Evolutionary conservation across 2,329 filamentous ascomycete species (phyloP), one percentile per base, ranked within the genome.

Genomic region (Aspergillus ochraceoroseus): DNA sequence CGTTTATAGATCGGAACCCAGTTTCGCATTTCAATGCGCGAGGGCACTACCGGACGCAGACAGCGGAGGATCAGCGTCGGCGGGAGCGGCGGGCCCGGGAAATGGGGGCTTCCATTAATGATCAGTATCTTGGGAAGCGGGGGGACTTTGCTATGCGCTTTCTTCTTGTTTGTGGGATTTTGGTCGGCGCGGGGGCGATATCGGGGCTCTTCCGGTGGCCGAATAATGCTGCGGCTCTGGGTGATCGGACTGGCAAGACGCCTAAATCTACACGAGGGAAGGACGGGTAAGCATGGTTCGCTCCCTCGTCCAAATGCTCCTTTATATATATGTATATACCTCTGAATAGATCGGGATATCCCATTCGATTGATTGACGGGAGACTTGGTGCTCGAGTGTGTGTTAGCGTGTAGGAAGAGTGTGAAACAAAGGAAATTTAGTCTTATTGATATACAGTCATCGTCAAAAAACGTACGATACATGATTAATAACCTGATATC

Each of bases 1-100:
- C 57, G 9, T 68, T 68, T 39, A 62, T 67, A 33, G 39, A 61
- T 36, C 51, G 61, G 20, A 68, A 77, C 40, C 72, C 80, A 22
- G 71, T 87, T 20, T 78, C 80, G 51, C 85, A 95, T 67, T 98
- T 95, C 53, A 83, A 96, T 66, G 76, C 77, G 27, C 71, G 68
- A 28, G 73, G 75, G 7, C 89, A 95, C 64, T 79, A 80, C 54
- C 73, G 79, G 47, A 94, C 87, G 44, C 87, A 94, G 49, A 71
- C 75, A 34, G 70, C 74, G 22, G 73, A 84, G 53, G 77, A 85
- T 49, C 63, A 67, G 59, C 58, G 75, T 54, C 60, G 72, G 54
- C 58, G 71, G 54, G 61, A 67, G 13, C 62, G 74, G 57, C 59
- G 55, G 41, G 59, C 51, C 14, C 54, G 55, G 14, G 53, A 64